phyloP scores from a whole-genome alignment of 1,284 basidiomycete species.

The Naganishia liquefaciens region DNA sequence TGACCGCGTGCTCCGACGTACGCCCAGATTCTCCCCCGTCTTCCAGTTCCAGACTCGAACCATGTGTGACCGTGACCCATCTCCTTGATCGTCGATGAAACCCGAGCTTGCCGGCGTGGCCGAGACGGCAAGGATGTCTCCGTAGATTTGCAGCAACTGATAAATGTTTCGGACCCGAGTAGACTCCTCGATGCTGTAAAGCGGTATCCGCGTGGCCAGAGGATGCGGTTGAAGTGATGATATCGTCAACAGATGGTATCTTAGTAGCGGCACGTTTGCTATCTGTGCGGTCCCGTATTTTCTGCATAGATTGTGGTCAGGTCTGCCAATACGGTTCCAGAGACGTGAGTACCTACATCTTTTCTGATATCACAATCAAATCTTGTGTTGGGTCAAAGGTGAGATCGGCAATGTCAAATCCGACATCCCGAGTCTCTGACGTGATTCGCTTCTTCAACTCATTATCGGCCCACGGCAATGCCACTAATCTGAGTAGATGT shows the following conservation, averaged over 20 bases:
- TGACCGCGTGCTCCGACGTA: conserved; percentile 33
- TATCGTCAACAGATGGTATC: conserved; percentile 49
- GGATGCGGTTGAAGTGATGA: conserved; percentile 50
- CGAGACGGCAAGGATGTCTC: conserved; percentile 48
- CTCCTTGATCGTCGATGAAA: conserved; percentile 42
- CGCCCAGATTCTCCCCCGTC: conserved; percentile 47
- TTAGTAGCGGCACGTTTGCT: conserved; percentile 40
- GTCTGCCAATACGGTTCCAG: neutral
- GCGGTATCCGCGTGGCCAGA: conserved; percentile 39
- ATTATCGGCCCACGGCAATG: conserved; percentile 45
- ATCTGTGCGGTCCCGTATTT: conserved; percentile 13
- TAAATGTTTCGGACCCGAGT: conserved; percentile 6
- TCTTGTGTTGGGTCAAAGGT: conserved; percentile 54
- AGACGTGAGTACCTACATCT: conserved; percentile 37
- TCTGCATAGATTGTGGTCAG: conserved; percentile 3
- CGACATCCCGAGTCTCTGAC: conserved; percentile 35
- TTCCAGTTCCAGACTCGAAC: conserved; percentile 54
- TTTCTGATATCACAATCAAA: conserved; percentile 50
- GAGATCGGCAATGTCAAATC: conserved; percentile 50
- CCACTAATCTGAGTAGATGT: conserved; percentile 44
- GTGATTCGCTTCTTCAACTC: conserved; percentile 39
- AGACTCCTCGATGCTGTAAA: conserved; percentile 38
- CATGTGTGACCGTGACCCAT: conserved; percentile 37
- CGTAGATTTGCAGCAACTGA: conserved; percentile 52
- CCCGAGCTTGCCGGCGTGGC: conserved; percentile 34